A percentile compares a stretch with the other conserved stretches of the same genome.
phyloP scores from a whole-genome alignment of 495 filamentous ascomycete genomes.

The Xanthoparmelia taractica region DNA sequence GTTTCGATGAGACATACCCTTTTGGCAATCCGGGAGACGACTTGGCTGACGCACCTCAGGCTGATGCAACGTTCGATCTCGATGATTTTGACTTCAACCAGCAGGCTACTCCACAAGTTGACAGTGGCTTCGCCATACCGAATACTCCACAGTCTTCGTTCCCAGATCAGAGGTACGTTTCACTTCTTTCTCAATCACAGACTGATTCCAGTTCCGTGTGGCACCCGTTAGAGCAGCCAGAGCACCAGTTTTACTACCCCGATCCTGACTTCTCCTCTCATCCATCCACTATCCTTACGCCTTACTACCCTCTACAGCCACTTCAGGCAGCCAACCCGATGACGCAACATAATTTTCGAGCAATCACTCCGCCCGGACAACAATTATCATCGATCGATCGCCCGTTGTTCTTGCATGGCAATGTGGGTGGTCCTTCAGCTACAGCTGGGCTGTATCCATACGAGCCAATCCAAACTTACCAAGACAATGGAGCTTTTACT shows the following conservation, averaged over 20 bases:
- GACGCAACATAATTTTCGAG: neutral
- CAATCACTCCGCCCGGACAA: neutral
- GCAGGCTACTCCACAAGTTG: neutral
- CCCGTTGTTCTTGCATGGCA: neutral
- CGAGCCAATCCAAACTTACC: neutral
- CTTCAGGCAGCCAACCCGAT: neutral
- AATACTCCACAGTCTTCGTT: neutral
- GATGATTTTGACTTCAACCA: neutral
- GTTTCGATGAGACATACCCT: neutral
- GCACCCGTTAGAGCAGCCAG: constrained; percentile 1
- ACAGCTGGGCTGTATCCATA: neutral
- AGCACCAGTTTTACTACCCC: neutral
- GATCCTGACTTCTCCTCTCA: neutral
- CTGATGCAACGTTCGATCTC: neutral
- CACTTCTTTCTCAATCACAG: neutral
- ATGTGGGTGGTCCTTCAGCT: neutral
- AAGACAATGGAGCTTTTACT: neutral
- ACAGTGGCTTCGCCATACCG: neutral
- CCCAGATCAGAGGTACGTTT: neutral
- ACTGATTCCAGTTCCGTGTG: neutral
- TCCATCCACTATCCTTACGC: neutral
- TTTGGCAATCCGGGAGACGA: neutral
- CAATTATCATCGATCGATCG: neutral
- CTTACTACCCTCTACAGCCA: neutral
- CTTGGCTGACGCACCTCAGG: neutral